A percentile compares a stretch with the other conserved stretches of the same genome.
Conservation (phyloP, 73 alveolate genomes). For the Stentor roeselii region DNA sequence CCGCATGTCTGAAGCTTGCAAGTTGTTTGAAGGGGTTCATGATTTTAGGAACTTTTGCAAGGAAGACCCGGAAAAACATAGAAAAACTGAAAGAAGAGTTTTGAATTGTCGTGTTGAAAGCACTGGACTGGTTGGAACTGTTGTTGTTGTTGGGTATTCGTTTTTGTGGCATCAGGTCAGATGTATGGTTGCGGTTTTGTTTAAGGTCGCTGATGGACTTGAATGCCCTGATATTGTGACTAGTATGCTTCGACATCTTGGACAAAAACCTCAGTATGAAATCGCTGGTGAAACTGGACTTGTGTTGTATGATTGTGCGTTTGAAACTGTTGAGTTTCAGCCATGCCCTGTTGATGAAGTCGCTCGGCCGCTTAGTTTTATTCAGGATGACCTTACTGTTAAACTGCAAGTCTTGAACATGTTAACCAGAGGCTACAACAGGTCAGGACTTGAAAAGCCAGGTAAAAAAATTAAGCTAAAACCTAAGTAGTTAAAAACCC, state of each 20-base stretch:
- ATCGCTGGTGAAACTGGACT: conserved; percentile 47
- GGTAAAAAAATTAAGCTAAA: too few species aligned
- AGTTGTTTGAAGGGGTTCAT: conserved; percentile 69
- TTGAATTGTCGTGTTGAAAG: conserved; percentile 45
- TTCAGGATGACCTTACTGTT: neutral
- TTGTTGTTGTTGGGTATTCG: conserved; percentile 72
- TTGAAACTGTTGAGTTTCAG: conserved; percentile 37
- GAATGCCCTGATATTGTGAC: conserved; percentile 71
- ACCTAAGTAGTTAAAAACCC: too few species aligned
- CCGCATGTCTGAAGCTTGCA: conserved; percentile 67
- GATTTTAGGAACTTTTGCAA: conserved; percentile 88
- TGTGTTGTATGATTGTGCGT: conserved; percentile 49
- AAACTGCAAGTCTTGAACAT: neutral
- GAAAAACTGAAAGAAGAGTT: conserved; percentile 48
- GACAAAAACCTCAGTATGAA: conserved; percentile 44
- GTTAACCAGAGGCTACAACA: too few species aligned
- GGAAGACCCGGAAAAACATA: conserved; percentile 65
- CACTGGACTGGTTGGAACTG: conserved; percentile 45
- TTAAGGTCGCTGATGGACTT: conserved; percentile 74
- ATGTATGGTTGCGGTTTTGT: conserved; percentile 82
- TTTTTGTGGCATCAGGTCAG: conserved; percentile 91
- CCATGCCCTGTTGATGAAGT: neutral
- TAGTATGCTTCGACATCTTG: conserved; percentile 55
- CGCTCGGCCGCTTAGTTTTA: neutral
- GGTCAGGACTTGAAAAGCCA: too few species aligned